phyloP scores from a whole-genome alignment of 257 asterid genomes.

The Nicotiana noctiflora region DNA sequence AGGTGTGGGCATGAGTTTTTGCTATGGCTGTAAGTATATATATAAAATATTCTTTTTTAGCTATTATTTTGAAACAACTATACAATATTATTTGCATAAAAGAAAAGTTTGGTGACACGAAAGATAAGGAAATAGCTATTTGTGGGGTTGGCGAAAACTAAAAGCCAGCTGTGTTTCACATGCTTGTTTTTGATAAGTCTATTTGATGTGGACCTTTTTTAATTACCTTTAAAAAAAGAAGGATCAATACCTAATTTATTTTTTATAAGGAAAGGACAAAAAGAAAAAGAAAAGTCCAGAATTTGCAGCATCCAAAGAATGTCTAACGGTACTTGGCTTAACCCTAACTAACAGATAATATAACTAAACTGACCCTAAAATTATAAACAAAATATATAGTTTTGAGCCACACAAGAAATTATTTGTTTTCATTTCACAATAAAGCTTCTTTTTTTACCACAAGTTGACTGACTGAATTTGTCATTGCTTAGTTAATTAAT shows the following conservation, averaged over 20 bases:
- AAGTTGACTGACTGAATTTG: neutral
- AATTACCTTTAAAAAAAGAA: neutral
- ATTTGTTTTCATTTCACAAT: neutral
- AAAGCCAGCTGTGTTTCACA: constrained; percentile 51
- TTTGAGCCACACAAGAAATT: neutral
- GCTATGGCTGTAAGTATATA: no score
- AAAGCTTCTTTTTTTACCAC: neutral
- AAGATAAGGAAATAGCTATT: neutral
- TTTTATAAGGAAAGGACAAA: neutral
- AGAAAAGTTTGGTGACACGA: neutral
- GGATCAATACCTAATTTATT: neutral
- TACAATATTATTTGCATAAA: no score
- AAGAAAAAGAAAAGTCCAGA: neutral
- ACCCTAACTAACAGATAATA: neutral
- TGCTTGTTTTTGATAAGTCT: constrained; percentile 26
- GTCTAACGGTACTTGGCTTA: neutral
- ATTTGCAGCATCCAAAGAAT: neutral
- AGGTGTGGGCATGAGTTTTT: no score
- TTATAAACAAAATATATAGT: neutral
- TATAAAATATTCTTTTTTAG: no score
- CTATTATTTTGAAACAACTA: no score
- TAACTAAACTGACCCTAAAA: neutral
- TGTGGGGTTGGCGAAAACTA: constrained; percentile 8
- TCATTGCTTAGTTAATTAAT: neutral
- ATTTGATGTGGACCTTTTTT: neutral